Base-by-base conservation (phyloP, 164 flowering plant species). In the Hamamelis virginiana region DNA sequence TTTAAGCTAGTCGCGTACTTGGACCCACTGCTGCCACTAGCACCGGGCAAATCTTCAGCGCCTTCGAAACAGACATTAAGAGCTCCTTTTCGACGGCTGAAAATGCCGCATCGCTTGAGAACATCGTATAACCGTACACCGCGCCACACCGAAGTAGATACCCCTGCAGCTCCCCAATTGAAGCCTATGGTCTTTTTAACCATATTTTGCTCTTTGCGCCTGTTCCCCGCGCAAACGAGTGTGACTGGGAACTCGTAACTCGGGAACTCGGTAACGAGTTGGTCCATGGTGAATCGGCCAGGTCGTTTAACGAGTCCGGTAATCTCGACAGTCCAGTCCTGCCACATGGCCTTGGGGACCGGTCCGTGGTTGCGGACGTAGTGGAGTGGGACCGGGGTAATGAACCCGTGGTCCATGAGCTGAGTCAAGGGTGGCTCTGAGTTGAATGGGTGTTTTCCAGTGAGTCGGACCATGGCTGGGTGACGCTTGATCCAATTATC, bases 291-390 rank as follows among this genome's bases (percentile, higher is more conserved):
- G 81, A 96, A 66, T 21, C 76, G 65, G 23, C 51, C 21, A 9
- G 99, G 99, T 0, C 84, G 80, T 33, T 80, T 85, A 4, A 96
- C 97, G 6, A 91, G 83, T 13, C 98, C 99, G 67, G 79, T 68
- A 1, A 96, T 76, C 76, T 96, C 99, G 4, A 96, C 83, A 16
- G 89, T 81, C 98, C 99, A 96, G 38, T 85, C 88, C 4, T 74
- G 82, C 94, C 96, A 96, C 5, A 43, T 26, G 27, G 73, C 91
- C 47, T 73, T 77, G 1, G 98, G 99, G 64, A 91, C 99, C 0
- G 88, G 56, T 0, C 99, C 99, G 74, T 96, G 99, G 85, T 96
- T 96, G 13, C 99, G 91, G 16, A 96, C 99, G 83, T 96, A 96
- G 81, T 96, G 99, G 67, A 92, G 89, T 4, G 96, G 87, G 41